phyloP scores from a whole-genome alignment of 768 basidiomycete species.

The Leccinum longicurvipes region DNA sequence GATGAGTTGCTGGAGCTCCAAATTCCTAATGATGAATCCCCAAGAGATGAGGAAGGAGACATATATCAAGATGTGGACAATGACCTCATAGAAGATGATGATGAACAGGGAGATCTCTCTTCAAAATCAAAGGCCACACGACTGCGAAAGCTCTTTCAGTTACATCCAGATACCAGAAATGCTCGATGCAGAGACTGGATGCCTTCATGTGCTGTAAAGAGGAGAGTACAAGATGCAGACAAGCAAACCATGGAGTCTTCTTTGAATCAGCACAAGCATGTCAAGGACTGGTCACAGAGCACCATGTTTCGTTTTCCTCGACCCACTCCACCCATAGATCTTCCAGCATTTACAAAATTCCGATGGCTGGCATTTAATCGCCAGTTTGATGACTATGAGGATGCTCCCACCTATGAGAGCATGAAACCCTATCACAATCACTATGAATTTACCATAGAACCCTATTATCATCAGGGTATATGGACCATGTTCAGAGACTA shows the following conservation, averaged over 20 bases:
- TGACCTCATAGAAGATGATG: not conserved
- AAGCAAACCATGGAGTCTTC: no score
- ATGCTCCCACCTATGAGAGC: not conserved
- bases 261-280: not conserved
- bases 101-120: no score
- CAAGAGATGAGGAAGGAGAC: no score
- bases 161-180: no score
- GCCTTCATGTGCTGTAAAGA: no score
- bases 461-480: not conserved
- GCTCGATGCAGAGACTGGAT: no score
- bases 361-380: not conserved
- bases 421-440: not conserved
- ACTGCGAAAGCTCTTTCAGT: no score
- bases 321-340: not conserved
- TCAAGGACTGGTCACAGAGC: not conserved
- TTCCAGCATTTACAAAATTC: not conserved
- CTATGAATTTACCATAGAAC: not conserved
- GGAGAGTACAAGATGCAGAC: no score
- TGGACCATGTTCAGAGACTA: conserved; percentile 9
- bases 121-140: no score
- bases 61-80: no score
- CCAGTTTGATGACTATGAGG: not conserved
- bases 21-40: no score
- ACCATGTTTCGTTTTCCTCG: not conserved
- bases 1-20: no score